Percentiles rank a stretch among this genome's conserved stretches.
These are phyloP conservation scores for Biscutella laevigata DNA, from an alignment of 441 rosid species.

Conservation along the genomic window DNA sequence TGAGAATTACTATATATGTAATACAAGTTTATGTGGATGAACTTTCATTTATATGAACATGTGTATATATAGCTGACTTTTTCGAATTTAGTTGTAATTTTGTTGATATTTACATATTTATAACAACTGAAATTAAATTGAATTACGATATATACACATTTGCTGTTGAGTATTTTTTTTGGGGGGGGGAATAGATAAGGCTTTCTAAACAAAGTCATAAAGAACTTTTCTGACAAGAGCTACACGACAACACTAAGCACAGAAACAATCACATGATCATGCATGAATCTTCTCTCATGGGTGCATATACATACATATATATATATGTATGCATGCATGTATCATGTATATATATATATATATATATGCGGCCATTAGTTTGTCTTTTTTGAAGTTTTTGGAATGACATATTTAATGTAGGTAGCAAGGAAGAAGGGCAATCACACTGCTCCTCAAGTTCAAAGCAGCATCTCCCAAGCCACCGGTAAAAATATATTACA, in stretches of 20 bases:
- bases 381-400: not conserved
- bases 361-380: not conserved
- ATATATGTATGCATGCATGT: not conserved
- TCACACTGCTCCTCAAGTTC: constrained; percentile 16
- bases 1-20: too few species aligned
- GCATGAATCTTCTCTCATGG: constrained; percentile 17
- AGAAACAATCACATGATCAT: constrained; percentile 12
- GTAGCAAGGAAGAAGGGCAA: constrained; percentile 12
- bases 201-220: constrained; percentile 11
- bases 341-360: not conserved
- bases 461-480: constrained; percentile 15
- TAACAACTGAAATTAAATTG: not conserved
- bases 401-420: too few species aligned
- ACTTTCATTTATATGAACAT: not conserved
- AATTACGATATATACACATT: not conserved
- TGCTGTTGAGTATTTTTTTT: not conserved
- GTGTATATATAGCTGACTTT: not conserved
- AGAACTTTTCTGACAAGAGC: constrained; percentile 1
- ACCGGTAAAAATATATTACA: too few species aligned
- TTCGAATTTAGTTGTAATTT: not conserved
- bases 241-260: constrained; percentile 23
- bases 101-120: not conserved
- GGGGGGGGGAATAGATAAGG: constrained; percentile 20
- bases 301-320: not conserved
- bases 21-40: not conserved